Evolutionary conservation across 441 rosid genomes (phyloP).

Genomic region (Geranium incanum): DNA sequence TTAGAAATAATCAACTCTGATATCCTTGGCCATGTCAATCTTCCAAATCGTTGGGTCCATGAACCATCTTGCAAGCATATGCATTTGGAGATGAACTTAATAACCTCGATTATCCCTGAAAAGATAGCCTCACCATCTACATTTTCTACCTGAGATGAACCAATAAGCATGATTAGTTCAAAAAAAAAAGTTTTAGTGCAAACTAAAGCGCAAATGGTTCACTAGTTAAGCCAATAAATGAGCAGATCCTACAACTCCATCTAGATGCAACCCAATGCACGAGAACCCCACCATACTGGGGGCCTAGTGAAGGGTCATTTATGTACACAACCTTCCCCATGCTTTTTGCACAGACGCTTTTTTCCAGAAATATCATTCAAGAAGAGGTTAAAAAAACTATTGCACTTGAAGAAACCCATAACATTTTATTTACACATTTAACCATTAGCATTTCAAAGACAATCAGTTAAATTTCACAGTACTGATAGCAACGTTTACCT

Average conservation of each 20-base stretch:
- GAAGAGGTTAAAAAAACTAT: neutral
- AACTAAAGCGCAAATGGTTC: conserved; percentile 7
- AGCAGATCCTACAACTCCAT: conserved; percentile 14
- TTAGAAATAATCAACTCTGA: conserved; percentile 75
- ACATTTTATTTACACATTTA: neutral
- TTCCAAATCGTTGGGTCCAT: conserved; percentile 78
- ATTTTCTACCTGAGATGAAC: conserved; percentile 39
- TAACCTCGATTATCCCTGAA: conserved; percentile 47
- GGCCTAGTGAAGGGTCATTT: neutral
- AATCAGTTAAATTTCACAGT: too few species aligned
- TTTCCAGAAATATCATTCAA: neutral
- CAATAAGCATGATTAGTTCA: conserved; percentile 7
- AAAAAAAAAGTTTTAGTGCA: neutral
- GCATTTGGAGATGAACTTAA: conserved; percentile 49
- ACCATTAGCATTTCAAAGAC: neutral
- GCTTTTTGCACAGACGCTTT: neutral
- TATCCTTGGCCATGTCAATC: conserved; percentile 87
- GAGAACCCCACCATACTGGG: neutral
- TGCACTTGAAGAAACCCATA: neutral
- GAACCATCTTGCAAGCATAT: conserved; percentile 68
- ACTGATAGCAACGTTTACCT: conserved; percentile 33
- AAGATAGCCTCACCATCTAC: conserved; percentile 56
- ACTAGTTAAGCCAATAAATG: neutral
- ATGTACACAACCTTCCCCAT: neutral
- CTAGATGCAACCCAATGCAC: neutral